Evolutionary conservation across 1,284 basidiomycete species (phyloP).

Genomic region (Trichosporon sp.): DNA sequence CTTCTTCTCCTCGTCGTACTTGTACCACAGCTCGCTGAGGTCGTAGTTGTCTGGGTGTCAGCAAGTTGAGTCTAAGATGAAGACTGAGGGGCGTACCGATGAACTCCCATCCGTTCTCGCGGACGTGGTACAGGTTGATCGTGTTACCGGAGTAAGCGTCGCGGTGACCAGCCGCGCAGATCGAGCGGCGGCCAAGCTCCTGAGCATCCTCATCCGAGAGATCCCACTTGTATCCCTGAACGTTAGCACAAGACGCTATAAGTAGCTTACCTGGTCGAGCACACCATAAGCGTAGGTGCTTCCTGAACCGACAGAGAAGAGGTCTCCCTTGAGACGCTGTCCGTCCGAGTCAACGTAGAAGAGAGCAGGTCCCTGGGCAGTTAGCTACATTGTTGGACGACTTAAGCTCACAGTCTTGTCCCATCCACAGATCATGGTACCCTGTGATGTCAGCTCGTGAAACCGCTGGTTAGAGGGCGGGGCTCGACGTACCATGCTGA

Average conservation of each 20-base stretch:
- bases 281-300: constrained; percentile 99
- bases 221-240: constrained; percentile 81
- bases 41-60: constrained; percentile 47
- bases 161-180: constrained; percentile 94
- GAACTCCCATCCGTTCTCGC: constrained; percentile 89
- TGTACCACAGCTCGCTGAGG: constrained; percentile 50
- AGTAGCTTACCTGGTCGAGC: constrained; percentile 67
- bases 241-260: not conserved
- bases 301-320: constrained; percentile 98
- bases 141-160: constrained; percentile 98
- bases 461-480: too few species aligned
- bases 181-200: constrained; percentile 88
- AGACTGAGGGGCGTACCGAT: constrained; percentile 73
- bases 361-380: constrained; percentile 77
- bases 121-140: constrained; percentile 92
- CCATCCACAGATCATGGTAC: constrained; percentile 99
- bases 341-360: constrained; percentile 99
- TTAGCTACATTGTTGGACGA: not conserved
- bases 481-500: constrained; percentile 75
- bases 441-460: constrained; percentile 53
- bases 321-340: constrained; percentile 86
- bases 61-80: not conserved
- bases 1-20: constrained; percentile 50
- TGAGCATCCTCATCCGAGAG: constrained; percentile 89
- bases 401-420: constrained; percentile 81